Evolutionary conservation across 371 early-diverging fungal genomes (phyloP), one percentile per base, ranked within the genome.

Genomic region (Chytridium lagenaria): DNA sequence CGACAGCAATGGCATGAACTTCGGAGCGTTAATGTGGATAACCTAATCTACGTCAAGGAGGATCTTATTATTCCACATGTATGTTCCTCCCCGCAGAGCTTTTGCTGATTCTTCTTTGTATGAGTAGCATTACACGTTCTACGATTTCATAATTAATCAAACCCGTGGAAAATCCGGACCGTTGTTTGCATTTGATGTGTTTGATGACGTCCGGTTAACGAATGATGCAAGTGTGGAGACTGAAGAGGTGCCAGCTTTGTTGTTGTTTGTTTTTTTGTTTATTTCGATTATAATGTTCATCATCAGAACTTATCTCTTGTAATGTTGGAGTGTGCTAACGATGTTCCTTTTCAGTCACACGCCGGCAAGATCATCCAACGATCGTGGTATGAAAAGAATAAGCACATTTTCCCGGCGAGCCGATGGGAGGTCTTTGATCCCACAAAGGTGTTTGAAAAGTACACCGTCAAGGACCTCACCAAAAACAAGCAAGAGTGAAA

Each of bases 151-250:
- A 40, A 84, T 97, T 78, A 97, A 96, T 85, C 94, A 95, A 78
- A 93, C 94, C 22, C 90, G 98, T 50, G 98, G 97, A 23, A 97
- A 97, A 76, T 95, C 96, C 2, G 98, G 98, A 0, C 97, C 98
- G 0, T 72, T 97, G 67, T 97, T 97, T 78, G 90, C 83, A 59
- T 97, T 97, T 83, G 95, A 94, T 77, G 97, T 95, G 0, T 94
- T 93, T 72, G 97, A 96, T 57, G 97, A 97, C 84, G 90, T 96
- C 68, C 90, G 97, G 69, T 81, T 97, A 63, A 82, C 90, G 0
- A 89, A 92, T 73, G 97, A 97, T 79, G 95, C 93, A 0, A 86
- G 87, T 0, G 79, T 93, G 0, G 98, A 97, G 75, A 95, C 81
- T 2, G 83, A 94, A 73, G 95, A 95, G 65, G 95, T 80, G 34